Percentiles rank a stretch among this genome's conserved stretches.
phyloP scores from a whole-genome alignment of 2,329 filamentous ascomycete genomes.

The Apiospora rasikravindrae region DNA sequence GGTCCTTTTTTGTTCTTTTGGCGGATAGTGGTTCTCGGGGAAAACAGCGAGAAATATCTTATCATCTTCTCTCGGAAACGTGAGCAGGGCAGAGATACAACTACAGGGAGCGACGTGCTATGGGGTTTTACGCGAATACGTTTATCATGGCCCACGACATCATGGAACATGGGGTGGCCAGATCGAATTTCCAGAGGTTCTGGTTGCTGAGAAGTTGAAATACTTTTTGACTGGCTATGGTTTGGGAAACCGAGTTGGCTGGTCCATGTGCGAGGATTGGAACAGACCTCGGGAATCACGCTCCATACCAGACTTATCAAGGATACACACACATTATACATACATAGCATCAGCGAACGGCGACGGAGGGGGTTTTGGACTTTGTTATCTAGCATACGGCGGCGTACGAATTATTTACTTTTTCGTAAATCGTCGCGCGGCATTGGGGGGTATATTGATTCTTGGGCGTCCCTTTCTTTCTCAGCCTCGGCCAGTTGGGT shows the following conservation, averaged over 20 bases:
- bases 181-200: not conserved
- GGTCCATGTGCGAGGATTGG: not conserved
- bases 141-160: not conserved
- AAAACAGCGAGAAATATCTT: not conserved
- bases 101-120: not conserved
- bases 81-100: not conserved
- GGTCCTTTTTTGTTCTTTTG: not conserved
- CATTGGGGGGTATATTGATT: constrained; percentile 17
- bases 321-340: not conserved
- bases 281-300: not conserved
- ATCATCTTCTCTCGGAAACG: not conserved
- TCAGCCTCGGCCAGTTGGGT: constrained; percentile 7
- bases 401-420: constrained; percentile 7
- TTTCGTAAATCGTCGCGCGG: constrained; percentile 8
- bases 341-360: constrained; percentile 14
- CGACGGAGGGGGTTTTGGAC: constrained; percentile 4
- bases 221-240: not conserved
- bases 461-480: not conserved
- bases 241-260: not conserved
- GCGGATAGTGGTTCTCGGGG: not conserved
- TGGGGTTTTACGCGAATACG: not conserved
- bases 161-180: not conserved
- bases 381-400: constrained; percentile 12
- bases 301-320: not conserved
- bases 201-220: not conserved